These are phyloP conservation scores for Cyathus striatus DNA, from an alignment of 768 basidiomycete genomes.

Conservation along the genomic window DNA sequence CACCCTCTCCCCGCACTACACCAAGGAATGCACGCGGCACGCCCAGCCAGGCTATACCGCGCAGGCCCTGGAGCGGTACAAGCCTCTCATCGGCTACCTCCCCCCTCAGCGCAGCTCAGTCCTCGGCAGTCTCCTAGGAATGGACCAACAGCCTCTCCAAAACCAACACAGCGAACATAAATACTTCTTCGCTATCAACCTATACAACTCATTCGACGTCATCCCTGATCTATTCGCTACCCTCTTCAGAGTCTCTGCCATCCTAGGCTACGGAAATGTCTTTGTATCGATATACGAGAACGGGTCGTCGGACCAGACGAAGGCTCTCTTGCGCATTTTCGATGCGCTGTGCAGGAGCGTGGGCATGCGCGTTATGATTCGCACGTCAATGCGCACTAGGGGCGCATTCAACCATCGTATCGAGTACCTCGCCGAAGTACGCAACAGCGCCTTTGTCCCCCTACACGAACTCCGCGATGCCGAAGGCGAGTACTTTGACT, in stretches of 20 bases:
- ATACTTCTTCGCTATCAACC: slow-evolving; percentile 98
- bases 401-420: slow-evolving; percentile 99
- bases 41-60: slow-evolving; percentile 81
- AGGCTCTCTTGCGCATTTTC: slow-evolving; percentile 92
- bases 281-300: slow-evolving; percentile 99
- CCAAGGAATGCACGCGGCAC: slow-evolving; percentile 83
- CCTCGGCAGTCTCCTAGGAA: slow-evolving; percentile 48
- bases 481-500: slow-evolving; percentile 92
- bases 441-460: slow-evolving; percentile 95
- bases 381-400: slow-evolving; percentile 86
- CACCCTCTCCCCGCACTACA: slow-evolving; percentile 86
- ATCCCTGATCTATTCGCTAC: slow-evolving; percentile 97
- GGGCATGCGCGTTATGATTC: slow-evolving; percentile 89
- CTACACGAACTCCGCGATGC: slow-evolving; percentile 89
- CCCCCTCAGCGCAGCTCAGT: slow-evolving; percentile 54
- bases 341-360: slow-evolving; percentile 87
- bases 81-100: slow-evolving; percentile 75
- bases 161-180: slow-evolving; percentile 68
- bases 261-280: slow-evolving; percentile 96
- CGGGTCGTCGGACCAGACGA: slow-evolving; percentile 98
- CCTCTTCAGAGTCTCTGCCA: slow-evolving; percentile 86
- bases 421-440: slow-evolving; percentile 99
- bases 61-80: slow-evolving; percentile 84
- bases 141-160: slow-evolving; percentile 33
- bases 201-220: slow-evolving; percentile 99